Base-by-base conservation (phyloP, 192 early-diverging fungal species). In the Obelidium mucronatum region DNA sequence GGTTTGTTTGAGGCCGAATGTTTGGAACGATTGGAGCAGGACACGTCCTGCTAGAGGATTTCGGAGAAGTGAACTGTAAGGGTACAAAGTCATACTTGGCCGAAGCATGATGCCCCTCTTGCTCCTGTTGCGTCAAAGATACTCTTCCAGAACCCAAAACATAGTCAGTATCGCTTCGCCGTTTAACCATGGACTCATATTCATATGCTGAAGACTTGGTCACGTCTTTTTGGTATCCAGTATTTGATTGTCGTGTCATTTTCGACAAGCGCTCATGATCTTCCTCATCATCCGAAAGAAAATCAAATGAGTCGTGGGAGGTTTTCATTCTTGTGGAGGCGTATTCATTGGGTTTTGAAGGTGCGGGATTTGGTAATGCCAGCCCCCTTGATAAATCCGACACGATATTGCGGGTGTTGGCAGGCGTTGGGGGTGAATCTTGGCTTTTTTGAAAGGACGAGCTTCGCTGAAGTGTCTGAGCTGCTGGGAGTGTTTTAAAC, bases 401-500 rank as follows among this genome's bases (percentile, higher is more conserved):
- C 22, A 58, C 55, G 17, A 58, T 58, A 31, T 31, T 37, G 28
- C 24, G 28, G 19, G 69, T 30, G 28, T 55, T 72, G 34, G 26
- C 35, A 11, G 33, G 28, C 4, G 69, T 34, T 37, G 40, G 30
- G 6, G 51, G 34, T 3, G 35, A 33, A 17, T 31, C 22, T 22
- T 55, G 19, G 6, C 5, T 6, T 36, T 72, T 72, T 6, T 31
- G n/a, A 72, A 72, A 72, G 15, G 56, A 55, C 0, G 69, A 58
- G 35, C 56, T 72, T 37, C 55, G 6, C 22, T n/a, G 51, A 6
- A 72, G 26, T 31, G 54, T 19, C 33, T 72, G 74, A 42, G 48
- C 15, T 40, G 34, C 74, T 77, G 74, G 74, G 62, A 82, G 24
- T 28, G 83, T 82, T 31, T 39, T 69, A 66, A 93, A 93, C 83